Evolutionary conservation across 148 eudicot species (phyloP).

Genomic region (Tetragonia tetragonoides): DNA sequence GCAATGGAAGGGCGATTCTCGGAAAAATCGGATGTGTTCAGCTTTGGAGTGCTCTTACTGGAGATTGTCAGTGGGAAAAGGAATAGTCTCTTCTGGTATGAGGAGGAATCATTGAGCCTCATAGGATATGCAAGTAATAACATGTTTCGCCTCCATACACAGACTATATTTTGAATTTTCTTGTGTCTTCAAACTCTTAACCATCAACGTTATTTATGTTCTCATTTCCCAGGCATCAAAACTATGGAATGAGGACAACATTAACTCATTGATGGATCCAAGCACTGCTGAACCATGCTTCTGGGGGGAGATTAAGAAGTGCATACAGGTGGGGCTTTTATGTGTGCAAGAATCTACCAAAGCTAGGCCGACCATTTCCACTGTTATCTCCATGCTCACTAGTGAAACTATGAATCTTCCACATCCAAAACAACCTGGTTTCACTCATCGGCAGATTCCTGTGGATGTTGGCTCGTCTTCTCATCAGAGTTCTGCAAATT

Average conservation of each 20-base stretch:
- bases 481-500: conserved; percentile 1
- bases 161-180: no score
- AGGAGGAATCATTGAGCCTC: conserved; percentile 6
- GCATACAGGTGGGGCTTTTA: conserved; percentile 21
- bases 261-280: conserved; percentile 1
- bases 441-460: conserved; percentile 2
- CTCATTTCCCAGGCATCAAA: background rate
- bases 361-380: conserved; percentile 22
- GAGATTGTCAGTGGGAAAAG: conserved; percentile 25
- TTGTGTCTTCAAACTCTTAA: background rate
- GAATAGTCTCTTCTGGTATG: conserved; percentile 2
- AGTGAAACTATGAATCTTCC: conserved; percentile 17
- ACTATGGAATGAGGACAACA: conserved; percentile 6
- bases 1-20: conserved; percentile 35
- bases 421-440: conserved; percentile 15
- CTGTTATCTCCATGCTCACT: conserved; percentile 19
- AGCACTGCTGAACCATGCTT: background rate
- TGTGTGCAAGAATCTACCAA: conserved; percentile 11
- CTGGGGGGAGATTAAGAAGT: conserved; percentile 8
- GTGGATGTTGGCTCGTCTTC: background rate
- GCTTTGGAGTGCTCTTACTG: conserved; percentile 37
- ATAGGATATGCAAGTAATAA: conserved; percentile 9
- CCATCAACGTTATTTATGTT: background rate
- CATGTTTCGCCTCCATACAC: no score
- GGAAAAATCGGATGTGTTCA: conserved; percentile 36